Evolutionary conservation across 495 filamentous ascomycete species (phyloP).

Genomic region (Lophiostoma macrostomum): DNA sequence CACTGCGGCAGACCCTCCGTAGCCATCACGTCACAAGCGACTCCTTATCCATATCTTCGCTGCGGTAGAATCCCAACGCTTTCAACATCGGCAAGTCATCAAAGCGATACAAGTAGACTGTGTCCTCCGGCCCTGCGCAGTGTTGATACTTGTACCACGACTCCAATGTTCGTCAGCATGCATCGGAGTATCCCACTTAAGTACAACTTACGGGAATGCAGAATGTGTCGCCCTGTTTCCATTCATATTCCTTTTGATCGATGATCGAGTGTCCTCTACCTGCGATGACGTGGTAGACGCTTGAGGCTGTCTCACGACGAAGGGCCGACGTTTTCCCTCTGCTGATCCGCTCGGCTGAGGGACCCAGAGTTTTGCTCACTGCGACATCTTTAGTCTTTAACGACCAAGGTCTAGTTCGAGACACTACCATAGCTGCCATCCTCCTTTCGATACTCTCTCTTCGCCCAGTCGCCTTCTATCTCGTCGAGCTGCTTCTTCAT

Average conservation of each 20-base stretch:
- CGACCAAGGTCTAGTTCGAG: background rate
- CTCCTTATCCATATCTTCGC: conserved; percentile 42
- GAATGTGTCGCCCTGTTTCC: conserved; percentile 47
- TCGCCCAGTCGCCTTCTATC: conserved; percentile 26
- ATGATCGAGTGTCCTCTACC: conserved; percentile 42
- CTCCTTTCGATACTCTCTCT: conserved; percentile 36
- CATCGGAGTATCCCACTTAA: no score
- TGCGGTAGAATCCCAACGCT: conserved; percentile 45
- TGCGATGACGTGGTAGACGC: conserved; percentile 45
- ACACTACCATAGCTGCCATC: conserved; percentile 40
- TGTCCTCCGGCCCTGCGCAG: conserved; percentile 38
- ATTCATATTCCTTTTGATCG: conserved; percentile 37
- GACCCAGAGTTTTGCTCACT: conserved; percentile 42
- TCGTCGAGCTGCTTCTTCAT: conserved; percentile 43
- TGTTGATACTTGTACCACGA: conserved; percentile 47
- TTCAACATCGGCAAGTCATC: conserved; percentile 49
- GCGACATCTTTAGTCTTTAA: background rate
- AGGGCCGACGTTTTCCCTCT: conserved; percentile 32
- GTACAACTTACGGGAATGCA: no score
- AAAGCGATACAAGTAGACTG: conserved; percentile 48
- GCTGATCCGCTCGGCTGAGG: conserved; percentile 42
- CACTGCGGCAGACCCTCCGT: no score
- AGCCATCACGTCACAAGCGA: conserved; percentile 8
- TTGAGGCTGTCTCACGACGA: conserved; percentile 43
- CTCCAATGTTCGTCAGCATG: no score